Evolutionary conservation across 139 green algal genomes (phyloP), one percentile per base, ranked within the genome.

Genomic region (Chlamydomonas schloesseri): DNA sequence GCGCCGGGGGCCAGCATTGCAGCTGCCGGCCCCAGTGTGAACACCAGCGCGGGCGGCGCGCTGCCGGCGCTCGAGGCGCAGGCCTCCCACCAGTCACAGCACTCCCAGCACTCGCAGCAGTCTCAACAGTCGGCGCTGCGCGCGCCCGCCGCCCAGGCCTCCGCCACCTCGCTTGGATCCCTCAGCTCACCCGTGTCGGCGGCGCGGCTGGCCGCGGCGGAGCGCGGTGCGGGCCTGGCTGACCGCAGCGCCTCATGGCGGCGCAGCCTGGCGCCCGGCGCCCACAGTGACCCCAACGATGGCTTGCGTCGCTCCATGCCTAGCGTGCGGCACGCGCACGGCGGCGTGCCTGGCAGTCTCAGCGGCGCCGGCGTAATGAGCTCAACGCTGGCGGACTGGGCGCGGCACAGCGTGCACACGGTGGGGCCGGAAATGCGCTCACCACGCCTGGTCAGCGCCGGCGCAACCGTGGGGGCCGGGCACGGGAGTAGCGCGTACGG

Each of bases 351-450:
- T 8, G 42, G 42, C 42, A 50, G 42, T 8, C 42, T 8, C 42
- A 50, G 42, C 42, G 42, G 42, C 42, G 42, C 42, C 6, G 42
- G 42, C 42, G 8, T 50, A 14, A 23, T 79, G 46, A 13, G 72
- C 47, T 42, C 37, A 6, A 79, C 72, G 17, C 72, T 79, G 72
- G 72, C 46, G 29, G 72, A 79, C 28, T 79, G 72, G 72, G 47
- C 62, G 26, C 46, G 47, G 47, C 46, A 79, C 46, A 79, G 72
- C 72, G 72, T 79, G 36, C 47, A 79, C 47, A 57, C 46, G 18
- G 31, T 65, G 72, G 23, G 8, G n/a, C 72, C 74, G 55, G 55
- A 81, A 2, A 10, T 55, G 15, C 73, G 60, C 73, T 24, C n/a
- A n/a, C n/a, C 42, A 8, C 42, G 42, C 42, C 42, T 50, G 42